phyloP scores from a whole-genome alignment of 352 stramenopile genomes.

The Poterioochromonas sp. region DNA sequence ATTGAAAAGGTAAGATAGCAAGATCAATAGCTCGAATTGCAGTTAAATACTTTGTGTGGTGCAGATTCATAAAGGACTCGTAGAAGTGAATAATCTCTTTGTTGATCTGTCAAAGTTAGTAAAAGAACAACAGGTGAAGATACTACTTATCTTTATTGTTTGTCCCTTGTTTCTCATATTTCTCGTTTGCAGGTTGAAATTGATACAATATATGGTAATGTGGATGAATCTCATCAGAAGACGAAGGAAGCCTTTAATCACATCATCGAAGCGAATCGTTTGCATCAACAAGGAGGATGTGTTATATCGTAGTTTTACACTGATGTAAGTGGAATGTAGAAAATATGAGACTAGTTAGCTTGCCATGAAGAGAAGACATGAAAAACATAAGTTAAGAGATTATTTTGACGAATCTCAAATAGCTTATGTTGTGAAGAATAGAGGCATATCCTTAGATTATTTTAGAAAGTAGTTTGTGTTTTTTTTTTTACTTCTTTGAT shows the following conservation, averaged over 20 bases:
- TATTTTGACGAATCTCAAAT: too few relatives aligned
- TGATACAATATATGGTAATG: slow-evolving; percentile 12
- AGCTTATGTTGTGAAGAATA: too few relatives aligned
- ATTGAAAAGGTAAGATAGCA: slow-evolving; percentile 23
- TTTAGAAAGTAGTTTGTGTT: too few relatives aligned
- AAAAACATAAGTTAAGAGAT: too few relatives aligned
- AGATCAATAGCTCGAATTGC: not conserved
- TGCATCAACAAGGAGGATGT: not conserved
- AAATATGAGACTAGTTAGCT: too few relatives aligned
- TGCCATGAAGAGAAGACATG: too few relatives aligned
- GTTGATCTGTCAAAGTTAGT: slow-evolving; percentile 17
- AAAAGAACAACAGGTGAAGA: slow-evolving; percentile 22
- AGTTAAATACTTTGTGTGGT: not conserved
- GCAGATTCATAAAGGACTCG: slow-evolving; percentile 28
- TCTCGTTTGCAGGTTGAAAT: slow-evolving; percentile 5
- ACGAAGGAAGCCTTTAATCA: slow-evolving; percentile 14
- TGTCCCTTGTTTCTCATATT: not conserved
- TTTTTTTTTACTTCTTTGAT: too few relatives aligned
- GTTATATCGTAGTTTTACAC: too few relatives aligned
- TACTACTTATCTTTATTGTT: not conserved
- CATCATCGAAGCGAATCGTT: slow-evolving; percentile 22
- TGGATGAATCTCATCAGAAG: not conserved
- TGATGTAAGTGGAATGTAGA: too few relatives aligned
- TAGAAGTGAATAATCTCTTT: slow-evolving; percentile 23
- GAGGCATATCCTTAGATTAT: too few relatives aligned